These are phyloP conservation scores for Dactylellina cionopaga DNA, from an alignment of 2,329 filamentous ascomycete genomes.

Conservation along the genomic window DNA sequence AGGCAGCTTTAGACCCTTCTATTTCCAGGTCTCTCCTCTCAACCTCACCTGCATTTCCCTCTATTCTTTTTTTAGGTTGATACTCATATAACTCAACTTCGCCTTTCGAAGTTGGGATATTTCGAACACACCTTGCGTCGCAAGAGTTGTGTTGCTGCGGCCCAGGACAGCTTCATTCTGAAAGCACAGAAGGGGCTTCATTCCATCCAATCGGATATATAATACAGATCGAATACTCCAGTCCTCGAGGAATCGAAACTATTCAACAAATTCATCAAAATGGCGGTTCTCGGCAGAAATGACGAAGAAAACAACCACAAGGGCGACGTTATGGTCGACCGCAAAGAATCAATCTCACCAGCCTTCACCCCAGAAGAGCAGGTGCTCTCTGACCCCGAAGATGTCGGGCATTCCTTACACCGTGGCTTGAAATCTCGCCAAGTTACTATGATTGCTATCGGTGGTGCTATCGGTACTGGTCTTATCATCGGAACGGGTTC, in stretches of 20 bases:
- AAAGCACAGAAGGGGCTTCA: background rate
- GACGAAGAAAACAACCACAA: constrained; percentile 48
- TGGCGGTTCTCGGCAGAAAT: constrained; percentile 41
- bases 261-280: constrained; percentile 3
- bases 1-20: constrained; percentile 48
- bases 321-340: constrained; percentile 34
- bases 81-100: constrained; percentile 3
- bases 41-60: background rate
- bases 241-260: background rate
- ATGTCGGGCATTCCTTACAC: constrained; percentile 60
- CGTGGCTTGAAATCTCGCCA: constrained; percentile 68
- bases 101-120: constrained; percentile 15
- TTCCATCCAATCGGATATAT: constrained; percentile 7
- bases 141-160: constrained; percentile 24
- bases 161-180: constrained; percentile 18
- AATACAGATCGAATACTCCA: background rate
- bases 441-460: constrained; percentile 75
- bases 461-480: constrained; percentile 78
- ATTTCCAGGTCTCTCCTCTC: constrained; percentile 12
- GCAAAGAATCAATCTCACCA: constrained; percentile 29
- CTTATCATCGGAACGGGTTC: constrained; percentile 75
- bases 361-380: constrained; percentile 30
- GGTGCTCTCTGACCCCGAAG: constrained; percentile 39
- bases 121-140: background rate
- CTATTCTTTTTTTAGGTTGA: constrained; percentile 1